Evolutionary conservation across 1,139 yeast species (phyloP).

Genomic region (Tardiomyces depauwii): DNA sequence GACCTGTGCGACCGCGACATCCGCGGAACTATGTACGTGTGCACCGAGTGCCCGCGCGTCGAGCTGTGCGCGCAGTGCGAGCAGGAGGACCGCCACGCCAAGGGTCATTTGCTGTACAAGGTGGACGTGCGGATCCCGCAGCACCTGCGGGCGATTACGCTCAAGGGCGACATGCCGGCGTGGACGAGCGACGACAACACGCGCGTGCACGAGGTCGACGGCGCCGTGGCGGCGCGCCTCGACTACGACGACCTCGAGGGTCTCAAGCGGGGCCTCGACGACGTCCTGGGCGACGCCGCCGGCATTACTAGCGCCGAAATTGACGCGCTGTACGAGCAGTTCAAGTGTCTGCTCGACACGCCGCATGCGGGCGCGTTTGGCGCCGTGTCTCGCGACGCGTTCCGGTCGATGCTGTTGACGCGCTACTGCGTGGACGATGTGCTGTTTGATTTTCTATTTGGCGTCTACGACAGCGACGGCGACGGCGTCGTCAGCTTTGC

Average conservation of each 20-base stretch:
- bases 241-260: background rate
- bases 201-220: background rate
- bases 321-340: constrained; percentile 18
- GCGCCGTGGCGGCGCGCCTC: background rate
- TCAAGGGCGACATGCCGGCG: constrained; percentile 1
- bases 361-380: constrained; percentile 2
- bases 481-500: constrained; percentile 13
- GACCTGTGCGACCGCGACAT: constrained; percentile 6
- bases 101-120: constrained; percentile 13
- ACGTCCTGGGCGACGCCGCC: background rate
- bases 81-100: constrained; percentile 10
- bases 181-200: background rate
- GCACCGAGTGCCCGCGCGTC: constrained; percentile 10
- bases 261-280: constrained; percentile 4
- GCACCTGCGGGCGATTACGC: constrained; percentile 4
- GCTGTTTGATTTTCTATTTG: constrained; percentile 8
- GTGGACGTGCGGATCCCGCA: constrained; percentile 4
- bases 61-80: constrained; percentile 14
- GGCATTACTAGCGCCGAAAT: constrained; percentile 12
- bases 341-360: constrained; percentile 12
- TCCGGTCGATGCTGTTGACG: constrained; percentile 10
- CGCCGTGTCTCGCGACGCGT: constrained; percentile 6
- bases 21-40: constrained; percentile 5
- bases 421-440: constrained; percentile 5
- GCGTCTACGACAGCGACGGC: constrained; percentile 13